Percentiles rank a stretch among this genome's conserved stretches.
Conservation (phyloP, 805 yeast genomes). For the Zygoascus tannicola region DNA sequence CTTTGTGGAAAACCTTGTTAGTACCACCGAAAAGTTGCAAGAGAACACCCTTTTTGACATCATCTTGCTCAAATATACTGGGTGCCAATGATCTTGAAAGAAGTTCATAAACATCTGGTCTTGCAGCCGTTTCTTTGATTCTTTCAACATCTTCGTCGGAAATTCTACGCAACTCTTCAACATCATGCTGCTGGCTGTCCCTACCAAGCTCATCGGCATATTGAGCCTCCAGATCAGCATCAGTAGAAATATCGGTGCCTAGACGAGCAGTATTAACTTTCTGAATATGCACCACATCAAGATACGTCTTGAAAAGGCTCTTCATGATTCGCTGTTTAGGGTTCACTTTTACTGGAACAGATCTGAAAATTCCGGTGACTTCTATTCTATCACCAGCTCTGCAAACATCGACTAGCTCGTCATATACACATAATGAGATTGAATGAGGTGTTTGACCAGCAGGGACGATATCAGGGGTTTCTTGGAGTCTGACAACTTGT, state of each 20-base stretch:
- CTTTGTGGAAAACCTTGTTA: slow-evolving; percentile 76
- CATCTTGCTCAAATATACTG: slow-evolving; percentile 92
- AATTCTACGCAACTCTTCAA: slow-evolving; percentile 65
- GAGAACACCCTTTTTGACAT: slow-evolving; percentile 89
- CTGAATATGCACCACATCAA: slow-evolving; percentile 88
- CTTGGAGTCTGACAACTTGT: slow-evolving; percentile 89
- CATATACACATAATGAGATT: slow-evolving; percentile 86
- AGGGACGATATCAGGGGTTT: slow-evolving; percentile 92
- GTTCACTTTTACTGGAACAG: slow-evolving; percentile 83
- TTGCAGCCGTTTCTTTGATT: slow-evolving; percentile 50
- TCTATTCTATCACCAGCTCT: slow-evolving; percentile 96
- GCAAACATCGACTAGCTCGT: slow-evolving; percentile 87
- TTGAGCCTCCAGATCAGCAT: slow-evolving; percentile 19
- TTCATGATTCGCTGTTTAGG: slow-evolving; percentile 76
- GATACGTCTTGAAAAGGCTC: slow-evolving; percentile 79
- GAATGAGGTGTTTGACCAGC: slow-evolving; percentile 99
- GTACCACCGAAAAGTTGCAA: slow-evolving; percentile 94
- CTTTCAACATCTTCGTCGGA: slow-evolving; percentile 58
- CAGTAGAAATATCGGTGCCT: slow-evolving; percentile 69
- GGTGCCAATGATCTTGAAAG: slow-evolving; percentile 91
- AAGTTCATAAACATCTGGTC: slow-evolving; percentile 77
- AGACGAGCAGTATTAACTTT: slow-evolving; percentile 75
- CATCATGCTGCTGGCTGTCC: slow-evolving; percentile 50
- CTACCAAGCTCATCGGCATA: slow-evolving; percentile 41
- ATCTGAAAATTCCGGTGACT: slow-evolving; percentile 90